phyloP scores from a whole-genome alignment of 805 yeast genomes.

The Tetrapisispora nanseiensis region DNA sequence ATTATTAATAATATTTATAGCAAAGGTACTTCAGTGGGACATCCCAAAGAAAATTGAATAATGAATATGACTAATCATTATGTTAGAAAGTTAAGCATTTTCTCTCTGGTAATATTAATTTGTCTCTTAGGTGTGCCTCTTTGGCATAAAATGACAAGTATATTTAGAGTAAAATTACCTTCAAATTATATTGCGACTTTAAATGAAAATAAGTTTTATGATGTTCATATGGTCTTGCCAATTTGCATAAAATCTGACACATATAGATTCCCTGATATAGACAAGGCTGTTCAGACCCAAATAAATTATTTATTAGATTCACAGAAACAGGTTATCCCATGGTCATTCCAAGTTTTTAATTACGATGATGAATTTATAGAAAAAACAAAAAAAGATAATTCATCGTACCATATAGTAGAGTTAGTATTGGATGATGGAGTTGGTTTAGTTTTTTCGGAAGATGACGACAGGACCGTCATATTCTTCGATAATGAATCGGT shows the following conservation, averaged over 20 bases:
- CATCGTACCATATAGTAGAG: constrained; percentile 29
- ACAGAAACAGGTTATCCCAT: constrained; percentile 24
- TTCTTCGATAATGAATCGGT: constrained; percentile 33
- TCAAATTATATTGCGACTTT: constrained; percentile 29
- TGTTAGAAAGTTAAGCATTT: background rate
- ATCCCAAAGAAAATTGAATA: too few relatives aligned
- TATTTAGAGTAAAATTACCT: constrained; percentile 35
- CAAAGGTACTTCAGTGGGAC: too few relatives aligned
- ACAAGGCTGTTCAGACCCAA: constrained; percentile 6
- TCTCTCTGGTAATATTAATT: constrained; percentile 16
- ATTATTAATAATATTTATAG: too few relatives aligned
- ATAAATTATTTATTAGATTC: constrained; percentile 21
- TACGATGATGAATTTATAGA: constrained; percentile 14
- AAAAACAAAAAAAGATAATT: constrained; percentile 3
- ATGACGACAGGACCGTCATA: constrained; percentile 30
- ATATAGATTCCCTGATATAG: constrained; percentile 5
- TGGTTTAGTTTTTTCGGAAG: constrained; percentile 36
- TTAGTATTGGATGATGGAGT: constrained; percentile 34
- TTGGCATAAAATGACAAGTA: constrained; percentile 35
- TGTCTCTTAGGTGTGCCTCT: constrained; percentile 32
- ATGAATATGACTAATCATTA: background rate
- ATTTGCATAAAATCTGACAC: constrained; percentile 24
- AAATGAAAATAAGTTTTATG: constrained; percentile 33
- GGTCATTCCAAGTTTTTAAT: constrained; percentile 27
- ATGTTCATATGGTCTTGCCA: constrained; percentile 36